Conservation (phyloP, 2,329 filamentous ascomycete genomes). For the Aspergillus transmontanensis region DNA sequence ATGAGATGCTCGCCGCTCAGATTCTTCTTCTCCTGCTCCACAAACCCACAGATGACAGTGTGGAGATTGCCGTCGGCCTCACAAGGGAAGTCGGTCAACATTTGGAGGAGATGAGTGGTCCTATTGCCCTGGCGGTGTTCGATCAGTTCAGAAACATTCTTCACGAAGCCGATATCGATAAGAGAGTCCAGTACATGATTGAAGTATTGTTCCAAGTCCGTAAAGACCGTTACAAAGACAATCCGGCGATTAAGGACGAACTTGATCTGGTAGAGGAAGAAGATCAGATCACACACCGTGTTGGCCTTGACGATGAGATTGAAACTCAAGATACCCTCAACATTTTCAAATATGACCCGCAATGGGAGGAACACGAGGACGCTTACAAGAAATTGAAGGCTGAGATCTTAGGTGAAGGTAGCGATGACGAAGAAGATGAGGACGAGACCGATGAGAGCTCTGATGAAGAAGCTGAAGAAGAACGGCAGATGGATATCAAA, state of each 20-base stretch:
- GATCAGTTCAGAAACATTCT: slow-evolving; percentile 95
- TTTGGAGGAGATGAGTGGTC: slow-evolving; percentile 89
- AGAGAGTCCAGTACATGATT: slow-evolving; percentile 98
- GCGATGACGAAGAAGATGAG: slow-evolving; percentile 74
- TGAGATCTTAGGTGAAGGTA: slow-evolving; percentile 92
- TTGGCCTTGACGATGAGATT: slow-evolving; percentile 79
- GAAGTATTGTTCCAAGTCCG: slow-evolving; percentile 96
- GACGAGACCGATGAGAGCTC: slow-evolving; percentile 63
- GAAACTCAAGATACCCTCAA: slow-evolving; percentile 87
- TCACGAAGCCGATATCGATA: slow-evolving; percentile 96
- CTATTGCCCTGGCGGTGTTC: slow-evolving; percentile 86
- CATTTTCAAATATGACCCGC: slow-evolving; percentile 89
- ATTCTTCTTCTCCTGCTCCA: slow-evolving; percentile 89
- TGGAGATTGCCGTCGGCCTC: slow-evolving; percentile 93
- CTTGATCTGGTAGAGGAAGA: slow-evolving; percentile 95
- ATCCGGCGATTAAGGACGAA: slow-evolving; percentile 87
- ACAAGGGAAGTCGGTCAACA: slow-evolving; percentile 93
- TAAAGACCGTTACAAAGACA: slow-evolving; percentile 96
- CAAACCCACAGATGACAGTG: slow-evolving; percentile 95
- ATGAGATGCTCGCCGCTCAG: slow-evolving; percentile 91
- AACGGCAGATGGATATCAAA: slow-evolving; percentile 90
- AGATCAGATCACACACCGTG: slow-evolving; percentile 91
- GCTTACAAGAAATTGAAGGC: slow-evolving; percentile 88
- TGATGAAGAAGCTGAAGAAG: slow-evolving; percentile 73
- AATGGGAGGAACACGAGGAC: slow-evolving; percentile 89